Conservation (phyloP, 2,329 filamentous ascomycete species). For the Penicillium glabrum region DNA sequence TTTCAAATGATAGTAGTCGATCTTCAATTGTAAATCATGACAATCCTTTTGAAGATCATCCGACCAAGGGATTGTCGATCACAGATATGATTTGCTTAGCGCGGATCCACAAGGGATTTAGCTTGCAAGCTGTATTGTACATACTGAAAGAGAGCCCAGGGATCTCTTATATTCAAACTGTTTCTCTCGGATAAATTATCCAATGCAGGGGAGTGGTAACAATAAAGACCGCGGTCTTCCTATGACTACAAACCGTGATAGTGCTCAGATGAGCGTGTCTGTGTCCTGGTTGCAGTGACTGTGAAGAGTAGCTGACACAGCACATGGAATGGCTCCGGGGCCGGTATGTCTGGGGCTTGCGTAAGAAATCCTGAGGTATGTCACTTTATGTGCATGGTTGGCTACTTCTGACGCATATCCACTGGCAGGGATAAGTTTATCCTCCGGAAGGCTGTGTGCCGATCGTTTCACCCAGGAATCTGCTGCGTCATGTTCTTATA, state of each 20-base stretch:
- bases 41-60: not conserved
- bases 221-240: not conserved
- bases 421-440: not conserved
- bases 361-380: not conserved
- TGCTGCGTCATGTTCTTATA: not conserved
- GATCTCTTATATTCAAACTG: too few species aligned
- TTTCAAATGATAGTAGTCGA: not conserved
- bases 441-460: not conserved
- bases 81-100: not conserved
- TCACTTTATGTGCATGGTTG: not conserved
- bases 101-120: not conserved
- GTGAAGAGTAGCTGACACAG: not conserved
- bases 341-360: not conserved
- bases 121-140: not conserved
- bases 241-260: not conserved
- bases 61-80: not conserved
- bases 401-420: not conserved
- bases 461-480: constrained; percentile 2
- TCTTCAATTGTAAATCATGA: not conserved
- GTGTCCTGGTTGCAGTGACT: not conserved
- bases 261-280: not conserved
- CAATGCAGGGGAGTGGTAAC: too few species aligned
- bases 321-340: not conserved
- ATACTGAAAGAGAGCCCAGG: not conserved
- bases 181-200: too few species aligned